phyloP scores from a whole-genome alignment of 1,139 yeast species.

The Kluyveromyces sp. region DNA sequence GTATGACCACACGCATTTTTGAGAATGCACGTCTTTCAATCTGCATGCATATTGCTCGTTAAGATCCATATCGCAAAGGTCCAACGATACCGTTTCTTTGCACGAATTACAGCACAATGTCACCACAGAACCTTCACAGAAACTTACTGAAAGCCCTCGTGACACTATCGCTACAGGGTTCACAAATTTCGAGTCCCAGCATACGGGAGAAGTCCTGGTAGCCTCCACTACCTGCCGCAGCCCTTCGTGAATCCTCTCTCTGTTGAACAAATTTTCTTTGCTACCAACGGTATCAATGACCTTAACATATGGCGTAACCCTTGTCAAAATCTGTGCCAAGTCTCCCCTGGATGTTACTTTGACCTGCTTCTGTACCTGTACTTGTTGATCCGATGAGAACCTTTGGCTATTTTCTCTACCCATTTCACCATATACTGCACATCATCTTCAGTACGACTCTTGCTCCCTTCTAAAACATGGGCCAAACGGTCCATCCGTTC shows the following conservation, averaged over 20 bases:
- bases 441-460: neutral
- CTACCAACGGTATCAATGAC: constrained; percentile 7
- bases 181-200: constrained; percentile 15
- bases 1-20: constrained; percentile 4
- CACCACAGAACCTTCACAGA: constrained; percentile 4
- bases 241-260: constrained; percentile 9
- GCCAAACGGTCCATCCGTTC: neutral
- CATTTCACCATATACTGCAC: neutral
- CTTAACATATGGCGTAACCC: constrained; percentile 8
- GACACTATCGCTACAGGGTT: constrained; percentile 17
- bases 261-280: constrained; percentile 5
- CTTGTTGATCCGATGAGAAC: constrained; percentile 1
- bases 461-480: neutral
- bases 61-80: constrained; percentile 7
- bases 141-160: constrained; percentile 15
- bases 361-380: neutral
- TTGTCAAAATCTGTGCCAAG: no score
- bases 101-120: constrained; percentile 12
- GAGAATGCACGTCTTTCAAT: constrained; percentile 8
- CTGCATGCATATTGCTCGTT: constrained; percentile 2
- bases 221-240: constrained; percentile 8
- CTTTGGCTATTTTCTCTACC: neutral
- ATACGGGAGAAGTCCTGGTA: constrained; percentile 7
- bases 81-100: constrained; percentile 9
- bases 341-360: no score